Percentiles rank a stretch among this genome's conserved stretches.
Evolutionary conservation across 768 basidiomycete species (phyloP).

Genomic region (Strobilomyces dryophilus): DNA sequence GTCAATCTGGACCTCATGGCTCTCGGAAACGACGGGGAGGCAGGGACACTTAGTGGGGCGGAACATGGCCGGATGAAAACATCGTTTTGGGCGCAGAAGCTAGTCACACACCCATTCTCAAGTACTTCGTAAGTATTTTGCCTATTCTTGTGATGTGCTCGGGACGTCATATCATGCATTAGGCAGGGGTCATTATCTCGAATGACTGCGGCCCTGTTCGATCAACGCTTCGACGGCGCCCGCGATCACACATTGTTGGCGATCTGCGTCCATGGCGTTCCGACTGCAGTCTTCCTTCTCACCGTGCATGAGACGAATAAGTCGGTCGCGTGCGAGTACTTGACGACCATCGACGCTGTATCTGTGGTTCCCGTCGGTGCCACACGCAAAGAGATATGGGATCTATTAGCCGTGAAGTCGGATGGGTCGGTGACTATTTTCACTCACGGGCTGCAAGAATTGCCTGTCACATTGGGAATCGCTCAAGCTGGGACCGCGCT

Average conservation of each 20-base stretch:
- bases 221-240: slow-evolving; percentile 58
- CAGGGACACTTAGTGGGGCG: slow-evolving; percentile 36
- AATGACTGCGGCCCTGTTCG: slow-evolving; percentile 60
- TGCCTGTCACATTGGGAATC: slow-evolving; percentile 35
- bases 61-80: slow-evolving; percentile 68
- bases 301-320: slow-evolving; percentile 36
- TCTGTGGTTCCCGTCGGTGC: slow-evolving; percentile 57
- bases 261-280: slow-evolving; percentile 47
- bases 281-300: slow-evolving; percentile 48
- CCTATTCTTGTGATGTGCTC: not conserved
- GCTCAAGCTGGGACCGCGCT: slow-evolving; percentile 7
- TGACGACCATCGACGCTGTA: slow-evolving; percentile 41
- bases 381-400: slow-evolving; percentile 60
- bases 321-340: slow-evolving; percentile 37
- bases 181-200: slow-evolving; percentile 16
- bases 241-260: slow-evolving; percentile 50
- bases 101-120: slow-evolving; percentile 47
- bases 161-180: slow-evolving; percentile 2
- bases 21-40: slow-evolving; percentile 46
- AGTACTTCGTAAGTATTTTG: slow-evolving; percentile 45
- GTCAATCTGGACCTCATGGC: slow-evolving; percentile 67
- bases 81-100: slow-evolving; percentile 66
- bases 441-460: slow-evolving; percentile 54
- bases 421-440: slow-evolving; percentile 51
- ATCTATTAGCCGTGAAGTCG: slow-evolving; percentile 64